Evolutionary conservation across 1,284 basidiomycete species (phyloP).

Genomic region (Sutorius eximius): DNA sequence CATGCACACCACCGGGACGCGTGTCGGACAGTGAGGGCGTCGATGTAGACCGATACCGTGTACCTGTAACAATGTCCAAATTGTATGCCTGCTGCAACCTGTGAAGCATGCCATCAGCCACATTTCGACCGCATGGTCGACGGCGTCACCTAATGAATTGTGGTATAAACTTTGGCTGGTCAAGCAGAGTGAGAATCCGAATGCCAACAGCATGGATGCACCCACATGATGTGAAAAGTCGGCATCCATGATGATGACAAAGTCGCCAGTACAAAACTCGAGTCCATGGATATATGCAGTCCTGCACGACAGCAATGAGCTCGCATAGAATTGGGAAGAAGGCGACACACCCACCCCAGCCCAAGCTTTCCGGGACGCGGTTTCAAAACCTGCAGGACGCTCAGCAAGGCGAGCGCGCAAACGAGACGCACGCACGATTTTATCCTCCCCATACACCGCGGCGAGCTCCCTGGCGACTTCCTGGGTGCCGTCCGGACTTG

Average conservation of each 20-base stretch:
- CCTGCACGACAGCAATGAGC: slow-evolving; percentile 40
- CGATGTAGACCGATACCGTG: slow-evolving; percentile 72
- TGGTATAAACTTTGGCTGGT: slow-evolving; percentile 86
- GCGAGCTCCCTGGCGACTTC: slow-evolving; percentile 82
- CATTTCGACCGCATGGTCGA: background rate
- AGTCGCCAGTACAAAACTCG: slow-evolving; percentile 86
- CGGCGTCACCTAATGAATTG: slow-evolving; percentile 73
- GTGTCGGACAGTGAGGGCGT: slow-evolving; percentile 52
- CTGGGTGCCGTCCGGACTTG: slow-evolving; percentile 89
- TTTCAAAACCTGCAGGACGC: slow-evolving; percentile 61
- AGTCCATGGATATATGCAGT: slow-evolving; percentile 93
- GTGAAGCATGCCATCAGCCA: slow-evolving; percentile 7
- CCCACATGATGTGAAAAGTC: slow-evolving; percentile 93
- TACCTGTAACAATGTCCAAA: slow-evolving; percentile 88
- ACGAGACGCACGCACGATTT: slow-evolving; percentile 52
- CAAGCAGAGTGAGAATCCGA: slow-evolving; percentile 7
- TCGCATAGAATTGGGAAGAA: background rate
- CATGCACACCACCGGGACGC: slow-evolving; percentile 78
- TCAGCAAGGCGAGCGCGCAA: background rate
- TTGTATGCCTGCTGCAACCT: slow-evolving; percentile 80
- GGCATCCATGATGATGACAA: slow-evolving; percentile 96
- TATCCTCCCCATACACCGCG: slow-evolving; percentile 78
- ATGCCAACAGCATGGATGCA: slow-evolving; percentile 5
- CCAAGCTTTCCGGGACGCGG: slow-evolving; percentile 88
- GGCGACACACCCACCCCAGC: slow-evolving; percentile 59